Conservation (phyloP, 768 basidiomycete genomes). For the Tricholoma flavovirens region DNA sequence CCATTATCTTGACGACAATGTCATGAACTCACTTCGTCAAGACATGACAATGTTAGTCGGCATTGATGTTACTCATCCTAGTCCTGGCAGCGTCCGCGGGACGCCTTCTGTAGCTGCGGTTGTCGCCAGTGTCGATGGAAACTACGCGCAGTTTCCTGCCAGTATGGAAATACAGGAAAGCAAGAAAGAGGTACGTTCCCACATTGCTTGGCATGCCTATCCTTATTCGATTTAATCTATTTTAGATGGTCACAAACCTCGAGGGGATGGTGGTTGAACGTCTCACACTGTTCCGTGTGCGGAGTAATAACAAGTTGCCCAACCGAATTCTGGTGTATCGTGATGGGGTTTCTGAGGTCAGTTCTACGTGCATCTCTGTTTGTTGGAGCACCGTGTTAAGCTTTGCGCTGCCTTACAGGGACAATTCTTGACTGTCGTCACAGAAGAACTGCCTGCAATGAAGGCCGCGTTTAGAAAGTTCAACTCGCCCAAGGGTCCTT, state of each 20-base stretch:
- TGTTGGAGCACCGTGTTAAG: neutral
- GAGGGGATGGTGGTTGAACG: slow-evolving; percentile 63
- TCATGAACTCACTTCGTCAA: slow-evolving; percentile 54
- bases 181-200: slow-evolving; percentile 59
- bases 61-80: slow-evolving; percentile 79
- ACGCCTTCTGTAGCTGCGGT: slow-evolving; percentile 82
- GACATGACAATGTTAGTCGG: slow-evolving; percentile 76
- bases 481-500: slow-evolving; percentile 31
- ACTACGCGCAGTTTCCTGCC: slow-evolving; percentile 68
- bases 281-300: slow-evolving; percentile 42
- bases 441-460: slow-evolving; percentile 61
- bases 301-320: slow-evolving; percentile 46
- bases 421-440: slow-evolving; percentile 61
- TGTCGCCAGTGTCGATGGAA: slow-evolving; percentile 65
- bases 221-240: neutral
- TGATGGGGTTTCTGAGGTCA: slow-evolving; percentile 78
- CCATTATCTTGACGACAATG: slow-evolving; percentile 42
- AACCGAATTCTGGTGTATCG: slow-evolving; percentile 68
- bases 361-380: neutral
- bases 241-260: slow-evolving; percentile 71
- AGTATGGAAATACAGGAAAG: slow-evolving; percentile 68
- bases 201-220: neutral
- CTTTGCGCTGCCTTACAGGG: slow-evolving; percentile 44
- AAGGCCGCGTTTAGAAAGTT: slow-evolving; percentile 51
- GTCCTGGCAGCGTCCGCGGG: slow-evolving; percentile 65